Evolutionary conservation across 2,329 filamentous ascomycete species (phyloP).

Genomic region (Pseudodiploospora longispora): DNA sequence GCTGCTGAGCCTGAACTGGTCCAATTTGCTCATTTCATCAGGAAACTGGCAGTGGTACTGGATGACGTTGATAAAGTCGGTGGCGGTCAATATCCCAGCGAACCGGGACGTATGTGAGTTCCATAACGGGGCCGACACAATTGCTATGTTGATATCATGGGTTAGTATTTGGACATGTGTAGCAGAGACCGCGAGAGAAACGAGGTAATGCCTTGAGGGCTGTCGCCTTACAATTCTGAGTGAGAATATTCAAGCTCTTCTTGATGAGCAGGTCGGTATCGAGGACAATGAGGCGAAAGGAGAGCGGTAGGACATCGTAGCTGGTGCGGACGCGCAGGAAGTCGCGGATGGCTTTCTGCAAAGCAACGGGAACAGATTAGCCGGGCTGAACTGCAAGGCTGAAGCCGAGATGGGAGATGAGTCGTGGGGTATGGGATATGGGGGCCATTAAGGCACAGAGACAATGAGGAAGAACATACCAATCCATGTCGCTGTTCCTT

Average conservation of each 20-base stretch:
- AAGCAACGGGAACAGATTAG: conserved; percentile 9
- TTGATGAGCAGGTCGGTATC: conserved; percentile 93
- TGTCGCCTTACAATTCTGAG: conserved; percentile 70
- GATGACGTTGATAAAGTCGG: conserved; percentile 97
- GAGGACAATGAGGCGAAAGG: conserved; percentile 90
- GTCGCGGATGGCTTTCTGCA: conserved; percentile 82
- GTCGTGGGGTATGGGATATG: not conserved
- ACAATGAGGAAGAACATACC: conserved; percentile 40
- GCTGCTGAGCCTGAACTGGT: conserved; percentile 88
- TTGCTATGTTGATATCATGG: conserved; percentile 49
- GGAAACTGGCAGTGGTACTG: conserved; percentile 99
- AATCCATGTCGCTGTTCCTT: conserved; percentile 71
- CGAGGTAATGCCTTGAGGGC: not conserved
- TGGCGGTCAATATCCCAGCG: conserved; percentile 87
- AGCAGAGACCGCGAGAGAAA: conserved; percentile 4
- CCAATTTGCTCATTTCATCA: conserved; percentile 79
- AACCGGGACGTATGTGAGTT: conserved; percentile 90
- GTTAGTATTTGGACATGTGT: conserved; percentile 4
- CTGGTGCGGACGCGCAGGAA: conserved; percentile 95
- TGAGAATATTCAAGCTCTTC: conserved; percentile 91
- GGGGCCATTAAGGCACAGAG: not conserved
- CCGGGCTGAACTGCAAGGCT: not conserved
- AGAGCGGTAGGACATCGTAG: conserved; percentile 94
- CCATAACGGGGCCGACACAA: conserved; percentile 96
- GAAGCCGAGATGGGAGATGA: not conserved